These are phyloP conservation scores for Dactylellina cionopaga DNA, from an alignment of 2,329 filamentous ascomycete species.

Conservation along the genomic window DNA sequence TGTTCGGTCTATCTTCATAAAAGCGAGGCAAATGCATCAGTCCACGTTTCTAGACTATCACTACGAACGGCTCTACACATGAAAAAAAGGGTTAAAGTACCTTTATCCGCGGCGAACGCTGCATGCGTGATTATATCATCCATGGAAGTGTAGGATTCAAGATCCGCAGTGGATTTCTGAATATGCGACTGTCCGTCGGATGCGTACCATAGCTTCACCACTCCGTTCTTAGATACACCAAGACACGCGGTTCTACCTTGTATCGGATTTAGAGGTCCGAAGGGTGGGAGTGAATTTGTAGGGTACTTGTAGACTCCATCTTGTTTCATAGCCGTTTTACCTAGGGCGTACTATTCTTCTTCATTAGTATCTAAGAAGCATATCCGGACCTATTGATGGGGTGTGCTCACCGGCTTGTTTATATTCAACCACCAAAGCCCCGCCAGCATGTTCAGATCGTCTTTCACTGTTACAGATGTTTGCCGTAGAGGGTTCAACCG, in stretches of 20 bases:
- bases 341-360: slow-evolving; percentile 53
- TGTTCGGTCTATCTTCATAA: slow-evolving; percentile 39
- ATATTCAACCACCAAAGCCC: slow-evolving; percentile 84
- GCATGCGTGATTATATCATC: slow-evolving; percentile 84
- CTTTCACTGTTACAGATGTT: slow-evolving; percentile 74
- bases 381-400: not conserved
- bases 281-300: slow-evolving; percentile 51
- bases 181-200: slow-evolving; percentile 64
- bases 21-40: slow-evolving; percentile 22
- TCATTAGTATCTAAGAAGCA: not conserved
- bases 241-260: slow-evolving; percentile 55
- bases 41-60: too few relatives aligned
- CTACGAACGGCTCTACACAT: not conserved
- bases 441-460: slow-evolving; percentile 80
- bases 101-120: slow-evolving; percentile 77
- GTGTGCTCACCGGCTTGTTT: slow-evolving; percentile 63
- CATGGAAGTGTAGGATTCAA: slow-evolving; percentile 77
- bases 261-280: slow-evolving; percentile 56
- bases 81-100: slow-evolving; percentile 62
- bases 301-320: slow-evolving; percentile 55
- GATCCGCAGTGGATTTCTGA: slow-evolving; percentile 76
- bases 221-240: slow-evolving; percentile 56
- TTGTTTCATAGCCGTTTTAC: slow-evolving; percentile 53
- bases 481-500: slow-evolving; percentile 71
- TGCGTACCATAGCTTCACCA: slow-evolving; percentile 51